These are phyloP conservation scores for Trametopsis cervina DNA, from an alignment of 768 basidiomycete species.

Conservation along the genomic window DNA sequence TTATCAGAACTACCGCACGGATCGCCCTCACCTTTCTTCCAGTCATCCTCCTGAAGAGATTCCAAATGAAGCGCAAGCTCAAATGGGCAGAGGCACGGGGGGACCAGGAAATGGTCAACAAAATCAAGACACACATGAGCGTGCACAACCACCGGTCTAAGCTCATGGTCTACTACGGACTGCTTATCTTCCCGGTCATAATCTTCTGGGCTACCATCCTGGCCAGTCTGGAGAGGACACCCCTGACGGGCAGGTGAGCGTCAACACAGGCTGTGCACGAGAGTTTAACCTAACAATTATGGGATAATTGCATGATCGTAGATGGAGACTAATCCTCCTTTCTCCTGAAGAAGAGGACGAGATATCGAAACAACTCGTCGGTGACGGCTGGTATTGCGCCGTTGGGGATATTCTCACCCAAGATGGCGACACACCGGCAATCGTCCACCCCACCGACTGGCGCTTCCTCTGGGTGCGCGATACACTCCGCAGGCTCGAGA, in stretches of 20 bases:
- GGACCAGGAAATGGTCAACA: slow-evolving; percentile 29
- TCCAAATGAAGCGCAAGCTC: slow-evolving; percentile 43
- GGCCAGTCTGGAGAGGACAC: slow-evolving; percentile 53
- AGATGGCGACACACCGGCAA: slow-evolving; percentile 46
- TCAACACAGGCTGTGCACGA: slow-evolving; percentile 8
- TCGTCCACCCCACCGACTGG: slow-evolving; percentile 81
- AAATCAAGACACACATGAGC: slow-evolving; percentile 46
- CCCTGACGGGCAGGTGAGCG: slow-evolving; percentile 76
- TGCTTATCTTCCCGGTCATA: slow-evolving; percentile 42
- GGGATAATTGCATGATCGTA: no score
- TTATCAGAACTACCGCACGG: slow-evolving; percentile 63
- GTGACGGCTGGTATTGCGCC: slow-evolving; percentile 80
- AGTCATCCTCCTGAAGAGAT: slow-evolving; percentile 53
- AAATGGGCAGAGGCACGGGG: slow-evolving; percentile 39
- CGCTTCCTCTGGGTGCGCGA: slow-evolving; percentile 80
- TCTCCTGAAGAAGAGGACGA: slow-evolving; percentile 92
- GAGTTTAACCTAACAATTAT: slow-evolving; percentile 2
- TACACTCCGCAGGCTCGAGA: slow-evolving; percentile 73
- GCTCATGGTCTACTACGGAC: slow-evolving; percentile 42
- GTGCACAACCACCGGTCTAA: slow-evolving; percentile 42
- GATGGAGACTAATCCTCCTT: slow-evolving; percentile 83
- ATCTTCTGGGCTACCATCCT: slow-evolving; percentile 14
- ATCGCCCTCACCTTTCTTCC: slow-evolving; percentile 74
- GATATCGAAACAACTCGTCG: slow-evolving; percentile 76
- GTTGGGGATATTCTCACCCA: slow-evolving; percentile 72